Base-by-base conservation (phyloP, 2,329 filamentous ascomycete species). In the Beauveria sp. region DNA sequence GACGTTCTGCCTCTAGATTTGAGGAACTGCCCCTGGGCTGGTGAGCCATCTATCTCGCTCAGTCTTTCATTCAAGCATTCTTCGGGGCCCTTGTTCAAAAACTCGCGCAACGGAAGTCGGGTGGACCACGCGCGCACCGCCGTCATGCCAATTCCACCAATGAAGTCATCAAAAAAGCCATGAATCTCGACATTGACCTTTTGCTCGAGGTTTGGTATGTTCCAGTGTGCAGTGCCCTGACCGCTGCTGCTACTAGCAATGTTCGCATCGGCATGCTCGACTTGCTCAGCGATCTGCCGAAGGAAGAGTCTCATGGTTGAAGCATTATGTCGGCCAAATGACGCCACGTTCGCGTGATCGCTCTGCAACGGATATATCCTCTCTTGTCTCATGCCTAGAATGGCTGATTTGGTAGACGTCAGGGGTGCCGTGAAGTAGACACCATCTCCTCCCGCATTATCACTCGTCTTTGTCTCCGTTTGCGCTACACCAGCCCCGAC, bases 381-480 rank as follows among this genome's bases (percentile, higher is more conserved):
- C 66, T 84, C 81, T 24, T 79, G 76, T 22, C 80, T 73, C 64
- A 80, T 76, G 1, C 79, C 79, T 0, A 84, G 70, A 2, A 84
- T 74, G 8, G 74, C 78, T 0, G 81, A 84, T 63, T 82, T 83
- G 66, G 82, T 80, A 0, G 84, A 85, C 0, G 82, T 81, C 18
- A 87, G 72, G 0, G 84, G 83, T 0, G 83, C 83, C 8, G 81
- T 81, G 62, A 86, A 85, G 65, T 82, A 82, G 3, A 85, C 76
- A 59, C 80, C 79, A 4, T 72, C 67, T 7, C 72, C 5, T 2
- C 9, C 40, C 9, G 5, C 37, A 3, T 59, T 52, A 3, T n/a
- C 47, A 2, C n/a, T 18, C 0, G 56, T 44, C 4, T 7, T 44
- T 5, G 47, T 53, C 14, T 40, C 24, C 5, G 48, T 53, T 8